Evolutionary conservation across 495 filamentous ascomycete species (phyloP).

Genomic region (Penicillium parvum): DNA sequence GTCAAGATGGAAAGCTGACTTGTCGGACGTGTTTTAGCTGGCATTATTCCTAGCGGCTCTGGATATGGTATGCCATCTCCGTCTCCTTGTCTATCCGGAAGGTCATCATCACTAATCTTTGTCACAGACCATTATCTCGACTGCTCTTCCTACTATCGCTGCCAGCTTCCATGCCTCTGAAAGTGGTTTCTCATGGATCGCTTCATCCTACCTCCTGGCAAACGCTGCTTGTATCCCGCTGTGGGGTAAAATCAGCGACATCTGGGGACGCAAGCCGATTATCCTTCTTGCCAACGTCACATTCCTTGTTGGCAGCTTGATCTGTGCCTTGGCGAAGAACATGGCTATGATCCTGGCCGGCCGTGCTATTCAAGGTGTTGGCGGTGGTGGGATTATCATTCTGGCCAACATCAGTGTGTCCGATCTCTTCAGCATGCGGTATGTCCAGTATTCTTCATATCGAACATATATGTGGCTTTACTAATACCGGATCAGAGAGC

Average conservation of each 20-base stretch:
- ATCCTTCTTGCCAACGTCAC: constrained; percentile 65
- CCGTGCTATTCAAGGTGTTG: constrained; percentile 76
- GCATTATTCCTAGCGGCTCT: constrained; percentile 51
- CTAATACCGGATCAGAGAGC: too few relatives aligned
- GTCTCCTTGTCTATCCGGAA: too few relatives aligned
- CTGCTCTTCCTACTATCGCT: constrained; percentile 60
- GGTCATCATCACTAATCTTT: too few relatives aligned
- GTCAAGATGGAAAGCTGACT: too few relatives aligned
- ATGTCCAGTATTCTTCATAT: background rate
- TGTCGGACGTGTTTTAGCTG: constrained; percentile 38
- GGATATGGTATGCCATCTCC: constrained; percentile 36
- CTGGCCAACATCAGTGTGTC: constrained; percentile 78
- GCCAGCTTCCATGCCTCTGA: constrained; percentile 55
- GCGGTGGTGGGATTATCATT: constrained; percentile 75
- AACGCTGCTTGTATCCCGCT: constrained; percentile 64
- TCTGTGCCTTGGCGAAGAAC: constrained; percentile 61
- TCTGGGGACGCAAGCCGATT: constrained; percentile 80
- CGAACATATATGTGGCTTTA: too few relatives aligned
- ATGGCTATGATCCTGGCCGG: constrained; percentile 74
- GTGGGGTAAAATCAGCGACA: constrained; percentile 84
- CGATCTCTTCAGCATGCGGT: constrained; percentile 72
- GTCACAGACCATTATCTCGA: constrained; percentile 53
- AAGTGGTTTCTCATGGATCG: constrained; percentile 75
- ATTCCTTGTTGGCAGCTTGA: constrained; percentile 73
- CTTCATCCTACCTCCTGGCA: constrained; percentile 64